Percentiles rank a stretch among this genome's conserved stretches.
These are phyloP conservation scores for Dendrobium chrysotoxum DNA, from an alignment of 106 monocot species.

Conservation along the genomic window DNA sequence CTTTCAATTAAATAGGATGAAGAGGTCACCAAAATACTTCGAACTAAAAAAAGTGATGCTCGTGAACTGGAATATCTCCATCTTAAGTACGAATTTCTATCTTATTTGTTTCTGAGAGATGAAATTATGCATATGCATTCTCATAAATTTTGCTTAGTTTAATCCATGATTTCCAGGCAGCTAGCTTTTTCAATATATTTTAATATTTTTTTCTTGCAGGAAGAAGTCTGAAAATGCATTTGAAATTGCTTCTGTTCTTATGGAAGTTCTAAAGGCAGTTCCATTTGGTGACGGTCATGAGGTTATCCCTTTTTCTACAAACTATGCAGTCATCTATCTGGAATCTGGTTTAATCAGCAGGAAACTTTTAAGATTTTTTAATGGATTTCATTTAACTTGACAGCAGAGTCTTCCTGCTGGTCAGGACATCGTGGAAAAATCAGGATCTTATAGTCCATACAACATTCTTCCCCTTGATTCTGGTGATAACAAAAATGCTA, in stretches of 20 bases:
- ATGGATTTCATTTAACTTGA: constrained; percentile 1
- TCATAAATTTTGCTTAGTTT: neutral
- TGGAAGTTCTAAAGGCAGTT: constrained; percentile 52
- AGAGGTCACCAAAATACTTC: constrained; percentile 14
- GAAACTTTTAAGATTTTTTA: neutral
- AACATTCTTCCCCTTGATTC: constrained; percentile 76
- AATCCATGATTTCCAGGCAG: neutral
- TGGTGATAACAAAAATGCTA: constrained; percentile 36
- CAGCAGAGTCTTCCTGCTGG: constrained; percentile 22
- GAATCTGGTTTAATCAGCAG: constrained; percentile 7
- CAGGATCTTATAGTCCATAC: constrained; percentile 33
- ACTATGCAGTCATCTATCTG: neutral
- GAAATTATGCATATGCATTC: neutral
- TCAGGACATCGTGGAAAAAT: constrained; percentile 21
- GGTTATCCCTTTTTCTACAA: constrained; percentile 20
- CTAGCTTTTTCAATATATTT: constrained; percentile 10
- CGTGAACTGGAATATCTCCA: constrained; percentile 49
- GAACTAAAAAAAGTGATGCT: constrained; percentile 52
- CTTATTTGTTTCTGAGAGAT: neutral
- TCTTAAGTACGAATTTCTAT: constrained; percentile 24
- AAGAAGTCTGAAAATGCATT: constrained; percentile 20
- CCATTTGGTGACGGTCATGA: constrained; percentile 36
- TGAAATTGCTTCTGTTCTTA: constrained; percentile 39
- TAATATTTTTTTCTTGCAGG: constrained; percentile 13
- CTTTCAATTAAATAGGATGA: constrained; percentile 37